These are phyloP conservation scores for Calonectria crousiana DNA, from an alignment of 2,329 filamentous ascomycete genomes.

Conservation along the genomic window DNA sequence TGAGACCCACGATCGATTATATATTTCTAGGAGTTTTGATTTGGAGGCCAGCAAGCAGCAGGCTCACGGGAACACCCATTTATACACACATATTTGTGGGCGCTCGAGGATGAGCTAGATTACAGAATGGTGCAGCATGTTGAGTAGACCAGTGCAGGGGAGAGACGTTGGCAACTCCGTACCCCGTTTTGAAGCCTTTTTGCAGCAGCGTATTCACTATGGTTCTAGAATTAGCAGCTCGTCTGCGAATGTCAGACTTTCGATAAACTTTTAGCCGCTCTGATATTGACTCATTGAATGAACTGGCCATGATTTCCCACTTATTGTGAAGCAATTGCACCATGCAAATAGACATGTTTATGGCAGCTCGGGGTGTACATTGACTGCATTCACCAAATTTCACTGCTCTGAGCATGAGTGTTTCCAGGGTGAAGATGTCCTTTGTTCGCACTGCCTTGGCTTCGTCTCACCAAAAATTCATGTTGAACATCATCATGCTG, in stretches of 20 bases:
- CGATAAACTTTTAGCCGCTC: background rate
- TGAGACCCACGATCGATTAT: constrained; percentile 35
- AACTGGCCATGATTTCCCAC: background rate
- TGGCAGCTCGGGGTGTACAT: background rate
- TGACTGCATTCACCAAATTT: background rate
- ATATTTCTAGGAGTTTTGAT: constrained; percentile 35
- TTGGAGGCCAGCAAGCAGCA: constrained; percentile 3
- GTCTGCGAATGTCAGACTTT: background rate
- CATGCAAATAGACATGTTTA: background rate
- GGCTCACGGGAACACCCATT: constrained; percentile 3
- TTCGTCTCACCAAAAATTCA: background rate
- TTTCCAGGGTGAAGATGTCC: background rate
- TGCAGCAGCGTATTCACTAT: too few relatives aligned
- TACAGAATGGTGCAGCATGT: background rate
- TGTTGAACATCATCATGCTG: background rate
- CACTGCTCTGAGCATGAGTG: background rate
- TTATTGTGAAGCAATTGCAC: background rate
- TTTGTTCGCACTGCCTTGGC: background rate
- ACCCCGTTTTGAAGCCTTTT: background rate
- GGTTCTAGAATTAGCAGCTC: background rate
- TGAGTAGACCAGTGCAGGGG: background rate
- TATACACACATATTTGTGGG: constrained; percentile 27
- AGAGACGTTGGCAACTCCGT: background rate
- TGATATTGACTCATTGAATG: background rate
- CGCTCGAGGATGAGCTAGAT: background rate